Evolutionary conservation across 1,284 basidiomycete genomes (phyloP), one percentile per base, ranked within the genome.

Genomic region (Boletus semigastroideus): DNA sequence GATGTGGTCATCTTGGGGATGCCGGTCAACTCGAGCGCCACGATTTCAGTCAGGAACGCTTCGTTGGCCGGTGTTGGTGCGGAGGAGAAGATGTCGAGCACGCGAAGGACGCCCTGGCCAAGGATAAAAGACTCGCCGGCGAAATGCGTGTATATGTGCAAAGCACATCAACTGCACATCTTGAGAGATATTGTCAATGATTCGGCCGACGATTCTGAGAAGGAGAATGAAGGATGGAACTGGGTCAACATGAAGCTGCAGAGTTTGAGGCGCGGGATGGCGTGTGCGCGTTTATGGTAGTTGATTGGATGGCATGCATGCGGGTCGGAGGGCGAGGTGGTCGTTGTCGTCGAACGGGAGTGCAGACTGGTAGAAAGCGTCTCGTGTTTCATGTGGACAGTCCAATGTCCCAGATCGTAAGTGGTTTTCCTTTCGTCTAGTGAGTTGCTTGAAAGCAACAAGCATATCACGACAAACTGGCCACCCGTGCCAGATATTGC

Each of bases 1-100:
- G 67, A 66, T 19, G 68, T 58, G 30, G 77, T 78, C 39, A 86
- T 67, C 19, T 75, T 66, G 14, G 73, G 58, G 9, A 89, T 70
- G n/a, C 73, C 73, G 1, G 70, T 72, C 37, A 89, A 62, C 55
- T 85, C 79, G 47, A 87, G 70, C 3, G 83, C 83, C 22, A 80
- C 84, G 57, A 91, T 76, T 64, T 69, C 77, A 48, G 55, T 70
- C 51, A 72, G 59, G 62, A 78, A 79, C 2, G 63, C 61, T 43
- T 70, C 67, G 27, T 72, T 71, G n/a, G 68, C 69, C 5, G 68
- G 61, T 6, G 74, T 72, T 0, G 73, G 67, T 14, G 65, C 59
- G 10, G 71, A 70, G 62, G n/a, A n/a, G n/a, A 79, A 78, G 25
- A 68, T 59, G 54, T 80, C 72, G 64, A 79, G 65, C 59, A 72